Percentiles rank a stretch among this genome's conserved stretches.
Conservation (phyloP, 768 basidiomycete genomes). For the Fomitopsis serialis region DNA sequence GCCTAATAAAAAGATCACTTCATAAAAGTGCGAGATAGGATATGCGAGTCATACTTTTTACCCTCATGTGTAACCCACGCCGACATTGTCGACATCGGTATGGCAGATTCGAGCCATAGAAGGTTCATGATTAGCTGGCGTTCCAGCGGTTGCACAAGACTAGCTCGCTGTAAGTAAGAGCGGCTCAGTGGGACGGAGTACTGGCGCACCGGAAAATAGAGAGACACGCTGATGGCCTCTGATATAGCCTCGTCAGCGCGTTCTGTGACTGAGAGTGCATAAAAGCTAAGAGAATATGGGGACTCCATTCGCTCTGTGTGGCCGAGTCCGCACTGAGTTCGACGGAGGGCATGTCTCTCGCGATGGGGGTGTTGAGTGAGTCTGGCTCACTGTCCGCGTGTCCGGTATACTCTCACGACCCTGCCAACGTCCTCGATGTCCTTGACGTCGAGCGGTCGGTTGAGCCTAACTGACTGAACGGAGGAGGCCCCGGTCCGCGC, state of each 20-base stretch:
- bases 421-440: neutral
- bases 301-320: slow-evolving; percentile 11
- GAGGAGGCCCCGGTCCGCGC: neutral
- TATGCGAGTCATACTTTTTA: slow-evolving; percentile 46
- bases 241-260: slow-evolving; percentile 74
- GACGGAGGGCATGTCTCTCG: slow-evolving; percentile 14
- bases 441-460: neutral
- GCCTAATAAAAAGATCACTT: slow-evolving; percentile 33
- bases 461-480: slow-evolving; percentile 3
- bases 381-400: neutral
- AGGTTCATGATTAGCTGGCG: slow-evolving; percentile 84
- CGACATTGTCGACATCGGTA: slow-evolving; percentile 60
- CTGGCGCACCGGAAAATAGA: slow-evolving; percentile 75
- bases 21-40: neutral
- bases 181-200: neutral
- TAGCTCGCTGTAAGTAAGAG: slow-evolving; percentile 21
- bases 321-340: slow-evolving; percentile 6
- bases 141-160: slow-evolving; percentile 72
- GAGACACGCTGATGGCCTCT: slow-evolving; percentile 82
- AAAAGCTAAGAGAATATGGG: slow-evolving; percentile 74
- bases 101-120: slow-evolving; percentile 80
- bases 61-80: slow-evolving; percentile 75
- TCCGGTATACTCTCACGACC: neutral
- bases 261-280: slow-evolving; percentile 77
- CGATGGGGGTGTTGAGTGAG: neutral